Conservation (phyloP, 2,329 filamentous ascomycete species). For the Colletotrichum camelliae region DNA sequence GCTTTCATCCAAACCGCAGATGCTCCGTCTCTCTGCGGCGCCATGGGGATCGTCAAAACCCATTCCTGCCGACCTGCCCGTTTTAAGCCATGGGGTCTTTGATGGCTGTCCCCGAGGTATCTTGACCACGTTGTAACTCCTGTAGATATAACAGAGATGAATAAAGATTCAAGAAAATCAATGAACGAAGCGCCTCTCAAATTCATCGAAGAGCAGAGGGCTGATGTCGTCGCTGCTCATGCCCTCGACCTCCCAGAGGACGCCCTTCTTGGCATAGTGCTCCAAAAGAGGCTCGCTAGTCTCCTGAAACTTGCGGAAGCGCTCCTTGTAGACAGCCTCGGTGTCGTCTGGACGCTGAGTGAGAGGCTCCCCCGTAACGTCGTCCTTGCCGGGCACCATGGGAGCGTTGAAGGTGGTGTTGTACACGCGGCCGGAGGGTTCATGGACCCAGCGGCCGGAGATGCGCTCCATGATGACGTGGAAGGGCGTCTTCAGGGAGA, state of each 20-base stretch:
- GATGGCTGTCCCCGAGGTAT: slow-evolving; percentile 21
- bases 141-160: slow-evolving; percentile 3
- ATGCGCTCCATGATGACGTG: slow-evolving; percentile 90
- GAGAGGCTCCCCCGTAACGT: slow-evolving; percentile 87
- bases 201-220: slow-evolving; percentile 84
- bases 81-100: slow-evolving; percentile 18
- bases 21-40: background rate
- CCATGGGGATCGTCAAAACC: background rate
- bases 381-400: slow-evolving; percentile 79
- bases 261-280: slow-evolving; percentile 84
- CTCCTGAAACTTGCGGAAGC: slow-evolving; percentile 85
- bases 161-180: slow-evolving; percentile 15
- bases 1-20: background rate
- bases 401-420: slow-evolving; percentile 94
- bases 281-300: slow-evolving; percentile 85
- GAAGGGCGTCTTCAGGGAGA: slow-evolving; percentile 84
- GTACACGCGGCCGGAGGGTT: slow-evolving; percentile 89
- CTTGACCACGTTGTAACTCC: slow-evolving; percentile 20
- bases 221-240: slow-evolving; percentile 94
- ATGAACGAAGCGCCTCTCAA: slow-evolving; percentile 73
- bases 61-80: slow-evolving; percentile 16
- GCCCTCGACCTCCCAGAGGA: slow-evolving; percentile 86
- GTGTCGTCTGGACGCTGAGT: slow-evolving; percentile 86
- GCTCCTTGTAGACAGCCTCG: slow-evolving; percentile 81
- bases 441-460: slow-evolving; percentile 91